Conservation (phyloP, 805 yeast species). For the Kazachstania martiniae region DNA sequence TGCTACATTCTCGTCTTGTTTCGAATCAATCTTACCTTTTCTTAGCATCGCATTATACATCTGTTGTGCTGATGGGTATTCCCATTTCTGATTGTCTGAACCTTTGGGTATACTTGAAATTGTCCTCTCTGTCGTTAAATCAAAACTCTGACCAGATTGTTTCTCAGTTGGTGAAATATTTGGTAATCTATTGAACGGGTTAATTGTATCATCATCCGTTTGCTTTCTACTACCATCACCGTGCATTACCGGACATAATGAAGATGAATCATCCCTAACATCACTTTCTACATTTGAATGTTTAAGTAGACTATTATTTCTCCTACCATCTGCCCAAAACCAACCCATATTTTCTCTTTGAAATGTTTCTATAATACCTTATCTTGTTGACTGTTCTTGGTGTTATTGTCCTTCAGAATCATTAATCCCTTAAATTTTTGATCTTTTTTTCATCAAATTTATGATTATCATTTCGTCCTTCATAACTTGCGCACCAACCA, state of each 20-base stretch:
- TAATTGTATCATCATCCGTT: conserved; percentile 23
- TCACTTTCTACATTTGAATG: background rate
- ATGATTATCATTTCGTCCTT: too few relatives aligned
- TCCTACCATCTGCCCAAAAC: conserved; percentile 66
- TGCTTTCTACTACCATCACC: background rate
- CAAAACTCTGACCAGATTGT: conserved; percentile 71
- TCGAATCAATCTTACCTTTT: conserved; percentile 60
- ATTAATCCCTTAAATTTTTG: too few relatives aligned
- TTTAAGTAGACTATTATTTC: background rate
- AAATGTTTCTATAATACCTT: too few relatives aligned
- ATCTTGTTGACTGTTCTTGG: too few relatives aligned
- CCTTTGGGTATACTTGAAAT: conserved; percentile 85
- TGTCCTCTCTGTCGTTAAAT: conserved; percentile 75
- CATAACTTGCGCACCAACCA: too few relatives aligned
- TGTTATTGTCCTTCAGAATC: too few relatives aligned
- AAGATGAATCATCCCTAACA: conserved; percentile 26
- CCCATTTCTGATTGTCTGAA: conserved; percentile 74
- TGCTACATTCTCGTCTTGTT: conserved; percentile 73
- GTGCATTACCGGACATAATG: conserved; percentile 35
- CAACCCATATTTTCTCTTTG: too few relatives aligned
- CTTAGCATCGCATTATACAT: conserved; percentile 97
- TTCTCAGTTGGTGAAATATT: conserved; percentile 45
- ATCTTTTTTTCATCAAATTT: too few relatives aligned
- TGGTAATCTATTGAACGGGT: conserved; percentile 90
- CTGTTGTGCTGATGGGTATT: conserved; percentile 97